These are phyloP conservation scores for Thalassiosira profunda DNA, from an alignment of 108 stramenopile genomes.

Conservation along the genomic window DNA sequence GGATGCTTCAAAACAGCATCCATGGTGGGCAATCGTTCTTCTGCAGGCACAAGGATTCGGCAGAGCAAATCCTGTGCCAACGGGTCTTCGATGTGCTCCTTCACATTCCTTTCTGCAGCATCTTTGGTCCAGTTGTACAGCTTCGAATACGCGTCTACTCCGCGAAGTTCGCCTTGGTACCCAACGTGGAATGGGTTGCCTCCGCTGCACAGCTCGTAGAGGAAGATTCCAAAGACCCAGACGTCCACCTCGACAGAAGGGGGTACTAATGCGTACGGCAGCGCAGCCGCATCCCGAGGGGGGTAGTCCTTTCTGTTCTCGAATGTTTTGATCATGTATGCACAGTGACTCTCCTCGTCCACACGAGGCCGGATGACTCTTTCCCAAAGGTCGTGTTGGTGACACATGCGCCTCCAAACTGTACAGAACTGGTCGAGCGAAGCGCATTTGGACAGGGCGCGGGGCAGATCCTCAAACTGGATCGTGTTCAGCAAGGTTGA, in stretches of 20 bases:
- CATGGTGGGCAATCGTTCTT: conserved; percentile 49
- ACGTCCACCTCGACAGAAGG: conserved; percentile 61
- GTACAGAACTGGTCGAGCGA: conserved; percentile 12
- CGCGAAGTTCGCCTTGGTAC: conserved; percentile 29
- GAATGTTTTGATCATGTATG: conserved; percentile 66
- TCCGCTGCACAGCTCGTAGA: conserved; percentile 62
- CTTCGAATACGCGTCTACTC: conserved; percentile 12
- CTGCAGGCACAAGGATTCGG: conserved; percentile 51
- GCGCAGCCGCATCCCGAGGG: conserved; percentile 27
- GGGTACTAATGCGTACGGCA: conserved; percentile 66
- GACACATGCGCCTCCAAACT: conserved; percentile 30
- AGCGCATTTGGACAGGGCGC: conserved; percentile 12
- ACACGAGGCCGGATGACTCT: conserved; percentile 60
- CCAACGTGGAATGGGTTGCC: conserved; percentile 59
- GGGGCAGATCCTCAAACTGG: conserved; percentile 47
- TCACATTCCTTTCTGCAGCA: conserved; percentile 37
- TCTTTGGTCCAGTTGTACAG: conserved; percentile 31
- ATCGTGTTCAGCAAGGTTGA: conserved; percentile 43
- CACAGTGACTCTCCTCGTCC: conserved; percentile 39
- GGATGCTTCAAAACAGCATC: conserved; percentile 62
- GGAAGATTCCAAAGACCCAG: conserved; percentile 73
- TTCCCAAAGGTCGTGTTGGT: conserved; percentile 31
- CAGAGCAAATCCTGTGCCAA: conserved; percentile 74
- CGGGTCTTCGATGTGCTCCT: conserved; percentile 62
- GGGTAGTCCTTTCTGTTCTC: conserved; percentile 39